Evolutionary conservation across 1,284 basidiomycete genomes (phyloP).

Genomic region (Cryptococcus amylolentus): DNA sequence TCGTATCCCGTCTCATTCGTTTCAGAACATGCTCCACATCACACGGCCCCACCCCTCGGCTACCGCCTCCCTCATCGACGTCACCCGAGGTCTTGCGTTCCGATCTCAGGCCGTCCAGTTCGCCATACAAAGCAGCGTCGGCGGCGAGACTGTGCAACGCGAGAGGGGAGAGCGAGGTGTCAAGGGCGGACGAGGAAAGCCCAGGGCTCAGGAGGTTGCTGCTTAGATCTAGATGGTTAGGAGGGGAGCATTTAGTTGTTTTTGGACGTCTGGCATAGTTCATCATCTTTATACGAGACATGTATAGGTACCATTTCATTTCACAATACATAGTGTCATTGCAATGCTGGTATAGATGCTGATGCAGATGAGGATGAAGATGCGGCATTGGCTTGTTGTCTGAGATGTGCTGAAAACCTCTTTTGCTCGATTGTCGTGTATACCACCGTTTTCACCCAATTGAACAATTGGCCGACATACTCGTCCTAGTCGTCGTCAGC

Average conservation of each 20-base stretch:
- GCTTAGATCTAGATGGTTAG: slow-evolving; percentile 4
- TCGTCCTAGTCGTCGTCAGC: slow-evolving; percentile 34
- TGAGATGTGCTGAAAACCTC: no score
- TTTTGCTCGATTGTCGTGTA: slow-evolving; percentile 49
- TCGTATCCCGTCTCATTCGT: background rate
- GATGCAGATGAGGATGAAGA: no score
- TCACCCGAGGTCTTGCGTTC: slow-evolving; percentile 86
- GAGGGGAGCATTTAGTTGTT: no score
- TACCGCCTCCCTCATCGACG: slow-evolving; percentile 94
- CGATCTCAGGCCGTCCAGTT: slow-evolving; percentile 85
- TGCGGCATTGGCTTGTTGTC: no score
- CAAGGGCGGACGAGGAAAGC: slow-evolving; percentile 24
- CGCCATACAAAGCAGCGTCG: slow-evolving; percentile 57
- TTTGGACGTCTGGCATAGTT: no score
- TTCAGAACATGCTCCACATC: slow-evolving; percentile 91
- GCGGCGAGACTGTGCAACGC: slow-evolving; percentile 27
- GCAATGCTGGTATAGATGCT: no score
- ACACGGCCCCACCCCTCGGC: slow-evolving; percentile 83
- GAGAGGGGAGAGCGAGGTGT: slow-evolving; percentile 32
- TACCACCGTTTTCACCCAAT: slow-evolving; percentile 50
- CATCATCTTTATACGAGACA: no score
- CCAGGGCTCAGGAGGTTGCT: slow-evolving; percentile 13
- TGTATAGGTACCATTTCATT: no score
- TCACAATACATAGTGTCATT: no score
- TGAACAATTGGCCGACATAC: slow-evolving; percentile 47